A percentile compares a stretch with the other conserved stretches of the same genome.
Conservation (phyloP, 129 eudicot species). For the Scalesia atractyloides region DNA sequence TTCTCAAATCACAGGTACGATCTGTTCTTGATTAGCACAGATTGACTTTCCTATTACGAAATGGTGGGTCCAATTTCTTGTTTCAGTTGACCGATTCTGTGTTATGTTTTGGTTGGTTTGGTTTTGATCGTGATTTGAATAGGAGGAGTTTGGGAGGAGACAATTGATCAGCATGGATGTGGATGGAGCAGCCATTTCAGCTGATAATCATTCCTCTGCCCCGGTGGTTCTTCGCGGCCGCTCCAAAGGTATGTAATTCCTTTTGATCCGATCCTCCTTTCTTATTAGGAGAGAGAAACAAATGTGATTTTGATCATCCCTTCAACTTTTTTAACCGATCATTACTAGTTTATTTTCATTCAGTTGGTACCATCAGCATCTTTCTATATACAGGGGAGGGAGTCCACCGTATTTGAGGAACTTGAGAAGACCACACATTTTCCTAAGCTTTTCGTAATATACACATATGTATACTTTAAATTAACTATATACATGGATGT, state of each 20-base stretch:
- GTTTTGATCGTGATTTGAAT: background rate
- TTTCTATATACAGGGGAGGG: too few species aligned
- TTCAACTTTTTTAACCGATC: too few species aligned
- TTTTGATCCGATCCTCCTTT: background rate
- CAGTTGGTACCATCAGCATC: too few species aligned
- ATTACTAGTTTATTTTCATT: too few species aligned
- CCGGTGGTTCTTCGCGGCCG: constrained; percentile 32
- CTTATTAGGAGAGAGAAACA: background rate
- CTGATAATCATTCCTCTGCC: constrained; percentile 23
- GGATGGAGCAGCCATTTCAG: constrained; percentile 31
- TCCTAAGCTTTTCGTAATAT: too few species aligned
- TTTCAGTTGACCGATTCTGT: background rate
- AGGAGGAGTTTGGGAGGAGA: constrained; percentile 26
- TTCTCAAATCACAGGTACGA: constrained; percentile 27
- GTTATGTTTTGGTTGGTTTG: background rate
- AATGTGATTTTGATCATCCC: background rate
- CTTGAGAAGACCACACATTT: too few species aligned
- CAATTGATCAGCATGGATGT: constrained; percentile 35
- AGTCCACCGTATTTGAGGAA: too few species aligned
- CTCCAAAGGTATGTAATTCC: constrained; percentile 30
- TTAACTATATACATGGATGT: too few species aligned
- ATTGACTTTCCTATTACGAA: constrained; percentile 15
- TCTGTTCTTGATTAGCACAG: constrained; percentile 21
- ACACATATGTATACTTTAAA: too few species aligned
- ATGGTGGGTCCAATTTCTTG: constrained; percentile 11